phyloP scores from a whole-genome alignment of 1,139 yeast species.

The Geotrichum reessii region DNA sequence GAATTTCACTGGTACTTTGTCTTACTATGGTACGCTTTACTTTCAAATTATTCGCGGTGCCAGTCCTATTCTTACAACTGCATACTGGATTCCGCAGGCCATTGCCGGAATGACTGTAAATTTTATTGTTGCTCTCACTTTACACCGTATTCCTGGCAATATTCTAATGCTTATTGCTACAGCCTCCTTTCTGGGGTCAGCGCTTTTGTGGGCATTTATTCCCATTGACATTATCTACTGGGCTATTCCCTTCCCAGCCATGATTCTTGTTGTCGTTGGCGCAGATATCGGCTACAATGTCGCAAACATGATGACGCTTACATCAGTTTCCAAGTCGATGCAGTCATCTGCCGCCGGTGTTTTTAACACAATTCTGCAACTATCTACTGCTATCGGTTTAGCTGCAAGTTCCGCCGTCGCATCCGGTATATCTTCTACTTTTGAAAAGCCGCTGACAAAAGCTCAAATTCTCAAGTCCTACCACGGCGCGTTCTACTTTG shows the following conservation, averaged over 20 bases:
- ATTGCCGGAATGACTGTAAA: slow-evolving; percentile 39
- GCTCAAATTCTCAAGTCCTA: slow-evolving; percentile 32
- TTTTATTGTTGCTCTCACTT: slow-evolving; percentile 41
- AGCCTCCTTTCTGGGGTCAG: slow-evolving; percentile 34
- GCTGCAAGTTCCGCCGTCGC: slow-evolving; percentile 40
- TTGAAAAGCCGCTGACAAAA: slow-evolving; percentile 29
- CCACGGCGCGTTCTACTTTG: slow-evolving; percentile 41
- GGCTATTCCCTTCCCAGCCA: slow-evolving; percentile 43
- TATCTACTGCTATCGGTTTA: slow-evolving; percentile 40
- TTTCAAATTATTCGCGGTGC: slow-evolving; percentile 39
- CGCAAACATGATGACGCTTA: slow-evolving; percentile 40
- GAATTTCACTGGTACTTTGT: slow-evolving; percentile 38
- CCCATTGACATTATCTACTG: slow-evolving; percentile 37
- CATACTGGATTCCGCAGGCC: slow-evolving; percentile 40
- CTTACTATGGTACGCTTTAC: slow-evolving; percentile 39
- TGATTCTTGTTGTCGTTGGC: slow-evolving; percentile 40
- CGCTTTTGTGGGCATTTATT: slow-evolving; percentile 41
- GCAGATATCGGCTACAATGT: slow-evolving; percentile 45
- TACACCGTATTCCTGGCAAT: slow-evolving; percentile 41
- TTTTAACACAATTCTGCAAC: slow-evolving; percentile 41
- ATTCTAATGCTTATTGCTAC: slow-evolving; percentile 37
- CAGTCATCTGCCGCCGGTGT: slow-evolving; percentile 46
- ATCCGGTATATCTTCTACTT: slow-evolving; percentile 32
- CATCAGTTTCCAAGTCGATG: slow-evolving; percentile 37
- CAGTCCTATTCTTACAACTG: slow-evolving; percentile 40